Percentiles rank a stretch among this genome's conserved stretches.
These are phyloP conservation scores for Bacterosira constricta DNA, from an alignment of 108 stramenopile species.

Conservation along the genomic window DNA sequence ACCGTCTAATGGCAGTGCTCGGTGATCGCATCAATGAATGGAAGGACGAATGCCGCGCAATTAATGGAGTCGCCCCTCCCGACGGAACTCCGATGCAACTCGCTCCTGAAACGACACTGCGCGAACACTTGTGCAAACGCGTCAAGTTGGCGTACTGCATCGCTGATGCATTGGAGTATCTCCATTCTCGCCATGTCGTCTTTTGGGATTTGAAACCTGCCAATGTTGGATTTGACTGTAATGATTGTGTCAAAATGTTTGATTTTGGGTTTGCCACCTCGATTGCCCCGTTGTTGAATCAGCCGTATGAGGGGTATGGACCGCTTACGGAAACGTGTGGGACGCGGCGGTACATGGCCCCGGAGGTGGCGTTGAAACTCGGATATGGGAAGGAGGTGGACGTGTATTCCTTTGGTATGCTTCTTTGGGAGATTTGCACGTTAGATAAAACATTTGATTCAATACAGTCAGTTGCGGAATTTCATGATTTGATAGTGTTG, in stretches of 20 bases:
- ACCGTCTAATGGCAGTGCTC: constrained; percentile 47
- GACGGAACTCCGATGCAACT: neutral
- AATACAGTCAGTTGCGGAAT: constrained; percentile 27
- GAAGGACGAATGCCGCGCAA: constrained; percentile 34
- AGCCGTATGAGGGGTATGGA: constrained; percentile 24
- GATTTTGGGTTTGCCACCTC: constrained; percentile 76
- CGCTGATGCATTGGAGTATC: constrained; percentile 71
- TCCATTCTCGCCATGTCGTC: constrained; percentile 70
- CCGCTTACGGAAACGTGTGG: constrained; percentile 45
- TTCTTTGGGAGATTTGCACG: constrained; percentile 67
- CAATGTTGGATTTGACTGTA: constrained; percentile 73
- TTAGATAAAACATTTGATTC: constrained; percentile 67
- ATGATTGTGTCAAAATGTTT: constrained; percentile 68
- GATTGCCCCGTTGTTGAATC: constrained; percentile 30
- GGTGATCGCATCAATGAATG: constrained; percentile 51
- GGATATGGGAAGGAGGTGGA: constrained; percentile 58
- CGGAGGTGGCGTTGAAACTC: constrained; percentile 37
- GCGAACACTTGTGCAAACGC: constrained; percentile 32
- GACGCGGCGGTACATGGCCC: constrained; percentile 45
- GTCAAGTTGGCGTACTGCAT: constrained; percentile 57
- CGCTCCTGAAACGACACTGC: constrained; percentile 11
- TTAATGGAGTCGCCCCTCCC: neutral
- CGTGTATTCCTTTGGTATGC: constrained; percentile 66
- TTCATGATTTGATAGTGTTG: constrained; percentile 51
- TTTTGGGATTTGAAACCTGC: constrained; percentile 78